A percentile compares a stretch with the other conserved stretches of the same genome.
Conservation (phyloP, 1,284 basidiomycete species). For the Sutorius eximius region DNA sequence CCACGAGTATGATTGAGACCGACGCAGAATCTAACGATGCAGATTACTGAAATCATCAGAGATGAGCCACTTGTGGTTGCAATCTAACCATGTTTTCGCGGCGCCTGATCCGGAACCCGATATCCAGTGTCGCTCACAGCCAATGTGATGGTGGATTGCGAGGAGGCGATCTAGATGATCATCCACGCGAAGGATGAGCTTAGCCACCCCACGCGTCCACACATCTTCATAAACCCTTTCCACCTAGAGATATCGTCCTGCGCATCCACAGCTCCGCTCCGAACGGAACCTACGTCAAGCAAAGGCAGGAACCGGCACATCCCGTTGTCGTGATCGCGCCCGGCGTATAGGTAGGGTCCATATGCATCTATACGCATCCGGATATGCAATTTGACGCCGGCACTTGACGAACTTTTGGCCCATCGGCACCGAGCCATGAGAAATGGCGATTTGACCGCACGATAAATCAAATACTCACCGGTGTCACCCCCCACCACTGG, state of each 20-base stretch:
- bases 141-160: background rate
- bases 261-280: background rate
- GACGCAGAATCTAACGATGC: background rate
- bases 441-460: background rate
- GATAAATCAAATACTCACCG: background rate
- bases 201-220: background rate
- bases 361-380: too few relatives aligned
- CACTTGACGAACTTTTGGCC: constrained; percentile 1
- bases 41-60: background rate
- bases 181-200: background rate
- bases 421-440: background rate
- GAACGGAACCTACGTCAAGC: background rate
- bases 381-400: background rate
- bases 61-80: background rate
- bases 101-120: too few relatives aligned
- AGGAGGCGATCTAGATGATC: background rate
- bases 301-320: background rate
- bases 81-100: background rate
- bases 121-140: too few relatives aligned
- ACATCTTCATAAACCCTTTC: background rate
- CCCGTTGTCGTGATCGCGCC: background rate
- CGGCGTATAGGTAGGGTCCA: background rate
- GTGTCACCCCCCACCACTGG: too few relatives aligned
- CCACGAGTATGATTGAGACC: background rate
- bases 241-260: background rate